Base-by-base conservation (phyloP, 164 flowering plant species). In the Piper betle region DNA sequence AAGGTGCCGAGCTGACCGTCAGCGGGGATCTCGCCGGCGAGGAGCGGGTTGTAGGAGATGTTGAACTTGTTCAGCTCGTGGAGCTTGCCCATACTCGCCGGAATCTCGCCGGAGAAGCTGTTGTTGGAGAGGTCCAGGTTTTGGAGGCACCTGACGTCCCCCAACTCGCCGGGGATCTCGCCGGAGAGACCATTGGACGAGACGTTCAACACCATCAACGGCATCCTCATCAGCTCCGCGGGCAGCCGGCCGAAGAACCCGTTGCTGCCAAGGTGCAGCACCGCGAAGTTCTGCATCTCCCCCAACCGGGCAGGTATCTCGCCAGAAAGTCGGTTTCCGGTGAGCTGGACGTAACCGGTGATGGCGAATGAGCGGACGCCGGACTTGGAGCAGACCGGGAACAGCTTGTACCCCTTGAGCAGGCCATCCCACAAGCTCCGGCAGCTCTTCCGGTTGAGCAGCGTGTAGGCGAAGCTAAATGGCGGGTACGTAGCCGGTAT, bases 401-500 rank as follows among this genome's bases (percentile, higher is more conserved):
- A 88, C n/a, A 86, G 58, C 5, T 88, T 88, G 57, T 70, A 13
- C 40, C 97, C 97, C 75, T 75, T 82, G 12, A 86, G 82, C 48
- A 91, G 12, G 52, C 54, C 60, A 20, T 84, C 79, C 97, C 96
- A 91, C 17, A 81, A 53, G 68, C 63, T 72, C 70, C 93, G 64
- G 59, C 96, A 91, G 37, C 68, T 84, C 71, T 82, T 88, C 66
- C 82, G 71, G 7, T 84, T 86, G 6, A 88, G 84, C 11, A 85
- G 72, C 5, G 68, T 73, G 56, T 84, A 87, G 6, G 77, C 86
- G 74, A 87, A 88, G 62, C 81, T 87, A 73, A 88, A 91, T 10
- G 98, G 98, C 13, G 95, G 93, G 67, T 85, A 87, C 15, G 83
- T 75, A 40, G 88, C 96, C 0, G 96, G 96, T 55, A 91, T 78